phyloP scores from a whole-genome alignment of 352 stramenopile species.

The Globisporangium rhizosaccharum region DNA sequence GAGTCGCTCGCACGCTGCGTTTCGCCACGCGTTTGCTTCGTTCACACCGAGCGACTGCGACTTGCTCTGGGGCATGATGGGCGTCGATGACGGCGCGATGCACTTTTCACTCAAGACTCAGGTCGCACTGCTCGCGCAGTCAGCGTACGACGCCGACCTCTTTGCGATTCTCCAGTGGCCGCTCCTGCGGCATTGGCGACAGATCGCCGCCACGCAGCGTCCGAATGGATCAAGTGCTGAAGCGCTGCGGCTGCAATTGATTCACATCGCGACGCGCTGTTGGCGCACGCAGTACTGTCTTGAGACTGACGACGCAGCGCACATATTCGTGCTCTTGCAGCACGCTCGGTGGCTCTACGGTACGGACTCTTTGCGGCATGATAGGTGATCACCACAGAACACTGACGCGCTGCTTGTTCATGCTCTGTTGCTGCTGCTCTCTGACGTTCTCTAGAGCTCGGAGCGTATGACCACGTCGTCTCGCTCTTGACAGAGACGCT shows the following conservation, averaged over 20 bases:
- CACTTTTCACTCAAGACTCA: constrained; percentile 43
- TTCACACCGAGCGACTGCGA: constrained; percentile 77
- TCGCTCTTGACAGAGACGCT: constrained; percentile 16
- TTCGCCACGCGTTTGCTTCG: constrained; percentile 31
- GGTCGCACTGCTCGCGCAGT: constrained; percentile 49
- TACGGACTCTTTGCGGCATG: constrained; percentile 14
- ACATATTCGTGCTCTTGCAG: constrained; percentile 28
- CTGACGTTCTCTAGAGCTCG: constrained; percentile 21
- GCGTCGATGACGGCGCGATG: constrained; percentile 39
- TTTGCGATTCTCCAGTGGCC: constrained; percentile 62
- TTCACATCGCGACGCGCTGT: constrained; percentile 31
- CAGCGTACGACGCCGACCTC: constrained; percentile 71
- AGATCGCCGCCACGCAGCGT: not conserved
- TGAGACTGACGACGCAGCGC: constrained; percentile 23
- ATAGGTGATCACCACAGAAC: not conserved
- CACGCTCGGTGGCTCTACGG: constrained; percentile 71
- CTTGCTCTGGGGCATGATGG: constrained; percentile 69
- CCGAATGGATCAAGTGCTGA: not conserved
- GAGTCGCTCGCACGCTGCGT: constrained; percentile 13
- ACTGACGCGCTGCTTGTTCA: not conserved
- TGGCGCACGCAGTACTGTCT: constrained; percentile 54
- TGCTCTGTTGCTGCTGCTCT: not conserved
- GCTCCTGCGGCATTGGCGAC: constrained; percentile 29
- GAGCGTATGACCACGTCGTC: constrained; percentile 22
- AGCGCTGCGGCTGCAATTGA: constrained; percentile 12